Conservation (phyloP, 331 rosid genomes). For the Acacia concinna region DNA sequence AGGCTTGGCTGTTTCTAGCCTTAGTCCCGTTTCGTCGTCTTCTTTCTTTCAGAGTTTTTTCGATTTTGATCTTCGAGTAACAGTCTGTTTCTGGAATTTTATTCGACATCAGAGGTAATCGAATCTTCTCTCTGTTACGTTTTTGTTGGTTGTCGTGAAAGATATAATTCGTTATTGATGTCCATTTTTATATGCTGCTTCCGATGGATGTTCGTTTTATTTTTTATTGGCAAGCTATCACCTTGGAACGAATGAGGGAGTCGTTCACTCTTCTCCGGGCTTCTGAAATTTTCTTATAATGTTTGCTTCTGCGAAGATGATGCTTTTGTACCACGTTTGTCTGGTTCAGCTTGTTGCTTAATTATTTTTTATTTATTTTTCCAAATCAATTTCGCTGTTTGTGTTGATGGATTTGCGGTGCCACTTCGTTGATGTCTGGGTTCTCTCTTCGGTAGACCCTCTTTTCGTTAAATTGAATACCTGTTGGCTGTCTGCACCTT, state of each 20-base stretch:
- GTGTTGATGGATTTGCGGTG: background rate
- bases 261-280: background rate
- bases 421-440: background rate
- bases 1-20: slow-evolving; percentile 9
- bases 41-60: too few species aligned
- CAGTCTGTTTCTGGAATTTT: background rate
- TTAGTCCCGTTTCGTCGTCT: too few species aligned
- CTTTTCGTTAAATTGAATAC: too few species aligned
- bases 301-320: slow-evolving; percentile 2
- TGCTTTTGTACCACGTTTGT: background rate
- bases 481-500: too few species aligned
- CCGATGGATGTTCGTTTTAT: slow-evolving; percentile 1
- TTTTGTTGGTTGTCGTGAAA: background rate
- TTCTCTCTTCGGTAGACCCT: too few species aligned
- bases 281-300: background rate
- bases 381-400: background rate
- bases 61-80: background rate
- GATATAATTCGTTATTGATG: slow-evolving; percentile 16
- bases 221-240: background rate
- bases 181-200: background rate
- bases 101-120: slow-evolving; percentile 34
- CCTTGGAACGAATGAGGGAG: background rate
- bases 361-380: background rate
- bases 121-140: slow-evolving; percentile 17
- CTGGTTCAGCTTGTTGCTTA: background rate